Evolutionary conservation across 1,284 basidiomycete species (phyloP).

Genomic region (Quambalaria eucalypti): DNA sequence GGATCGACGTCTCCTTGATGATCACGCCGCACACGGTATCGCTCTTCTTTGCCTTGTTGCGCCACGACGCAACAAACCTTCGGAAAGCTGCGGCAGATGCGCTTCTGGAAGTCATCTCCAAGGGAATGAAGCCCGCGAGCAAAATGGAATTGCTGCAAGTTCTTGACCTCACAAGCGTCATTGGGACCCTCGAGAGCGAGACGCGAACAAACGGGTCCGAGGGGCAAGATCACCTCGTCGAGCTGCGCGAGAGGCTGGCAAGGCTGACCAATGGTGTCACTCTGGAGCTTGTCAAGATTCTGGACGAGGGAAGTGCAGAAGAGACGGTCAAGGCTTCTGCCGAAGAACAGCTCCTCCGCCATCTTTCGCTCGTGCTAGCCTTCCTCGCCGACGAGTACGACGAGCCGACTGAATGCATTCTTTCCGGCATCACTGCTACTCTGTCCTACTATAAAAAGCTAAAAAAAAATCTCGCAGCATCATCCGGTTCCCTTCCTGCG

Average conservation of each 20-base stretch:
- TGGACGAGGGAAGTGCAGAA: conserved; percentile 56
- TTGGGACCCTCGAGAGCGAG: conserved; percentile 27
- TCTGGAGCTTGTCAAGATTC: conserved; percentile 71
- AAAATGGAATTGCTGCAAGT: conserved; percentile 85
- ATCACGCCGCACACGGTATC: conserved; percentile 82
- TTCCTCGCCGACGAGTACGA: conserved; percentile 77
- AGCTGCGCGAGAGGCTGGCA: conserved; percentile 80
- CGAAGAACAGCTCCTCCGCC: conserved; percentile 58
- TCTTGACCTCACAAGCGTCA: conserved; percentile 55
- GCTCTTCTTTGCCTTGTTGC: conserved; percentile 74
- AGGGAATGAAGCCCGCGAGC: conserved; percentile 85
- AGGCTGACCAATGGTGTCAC: conserved; percentile 75
- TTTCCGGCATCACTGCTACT: conserved; percentile 30
- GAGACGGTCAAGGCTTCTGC: conserved; percentile 64
- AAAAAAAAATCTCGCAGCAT: conserved; percentile 23
- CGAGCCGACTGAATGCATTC: conserved; percentile 36
- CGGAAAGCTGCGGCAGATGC: conserved; percentile 74
- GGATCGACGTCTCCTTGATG: conserved; percentile 94
- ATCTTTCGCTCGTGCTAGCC: conserved; percentile 71
- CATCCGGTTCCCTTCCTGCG: neutral
- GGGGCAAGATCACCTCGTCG: conserved; percentile 59
- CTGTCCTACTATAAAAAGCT: conserved; percentile 40
- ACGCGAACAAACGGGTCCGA: conserved; percentile 53
- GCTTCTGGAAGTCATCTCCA: conserved; percentile 71
- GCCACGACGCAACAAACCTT: conserved; percentile 49